phyloP scores from a whole-genome alignment of 208 protist genomes.

The Leishmania martiniquensis region DNA sequence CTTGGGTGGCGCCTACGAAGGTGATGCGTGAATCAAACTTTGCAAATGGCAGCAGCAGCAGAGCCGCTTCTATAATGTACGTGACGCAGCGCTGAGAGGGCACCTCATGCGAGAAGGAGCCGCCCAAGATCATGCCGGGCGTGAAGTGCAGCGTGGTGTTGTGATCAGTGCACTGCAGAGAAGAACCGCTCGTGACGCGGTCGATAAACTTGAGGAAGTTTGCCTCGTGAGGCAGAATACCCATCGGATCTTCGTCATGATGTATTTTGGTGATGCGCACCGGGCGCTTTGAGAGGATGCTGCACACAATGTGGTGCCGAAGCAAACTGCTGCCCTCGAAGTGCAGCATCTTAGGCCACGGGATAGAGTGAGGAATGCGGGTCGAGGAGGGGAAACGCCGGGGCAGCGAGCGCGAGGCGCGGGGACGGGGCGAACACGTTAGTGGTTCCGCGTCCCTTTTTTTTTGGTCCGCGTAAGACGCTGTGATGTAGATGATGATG shows the following conservation, averaged over 20 bases:
- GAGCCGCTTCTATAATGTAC: constrained; percentile 86
- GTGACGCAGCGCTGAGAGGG: constrained; percentile 76
- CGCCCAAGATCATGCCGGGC: constrained; percentile 93
- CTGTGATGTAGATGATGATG: background rate
- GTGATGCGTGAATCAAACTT: constrained; percentile 91
- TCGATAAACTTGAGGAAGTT: constrained; percentile 95
- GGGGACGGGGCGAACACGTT: background rate
- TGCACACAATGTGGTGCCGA: constrained; percentile 89
- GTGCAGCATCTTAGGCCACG: constrained; percentile 49
- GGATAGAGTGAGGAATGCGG: background rate
- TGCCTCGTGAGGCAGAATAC: constrained; percentile 78
- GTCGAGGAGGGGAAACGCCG: background rate
- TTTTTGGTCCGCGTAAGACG: background rate
- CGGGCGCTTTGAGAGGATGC: constrained; percentile 76
- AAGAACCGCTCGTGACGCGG: constrained; percentile 87
- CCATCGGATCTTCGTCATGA: constrained; percentile 68
- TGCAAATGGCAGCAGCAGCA: constrained; percentile 90
- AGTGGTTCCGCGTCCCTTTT: background rate
- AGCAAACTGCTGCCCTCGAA: constrained; percentile 89
- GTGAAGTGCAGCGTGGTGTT: constrained; percentile 82
- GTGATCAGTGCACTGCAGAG: constrained; percentile 71
- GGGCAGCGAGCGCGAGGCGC: background rate
- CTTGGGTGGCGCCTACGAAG: constrained; percentile 86
- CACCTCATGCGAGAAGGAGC: constrained; percentile 89
- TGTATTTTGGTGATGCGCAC: constrained; percentile 76